phyloP scores from a whole-genome alignment of 495 filamentous ascomycete genomes.

The Platismatia glauca region DNA sequence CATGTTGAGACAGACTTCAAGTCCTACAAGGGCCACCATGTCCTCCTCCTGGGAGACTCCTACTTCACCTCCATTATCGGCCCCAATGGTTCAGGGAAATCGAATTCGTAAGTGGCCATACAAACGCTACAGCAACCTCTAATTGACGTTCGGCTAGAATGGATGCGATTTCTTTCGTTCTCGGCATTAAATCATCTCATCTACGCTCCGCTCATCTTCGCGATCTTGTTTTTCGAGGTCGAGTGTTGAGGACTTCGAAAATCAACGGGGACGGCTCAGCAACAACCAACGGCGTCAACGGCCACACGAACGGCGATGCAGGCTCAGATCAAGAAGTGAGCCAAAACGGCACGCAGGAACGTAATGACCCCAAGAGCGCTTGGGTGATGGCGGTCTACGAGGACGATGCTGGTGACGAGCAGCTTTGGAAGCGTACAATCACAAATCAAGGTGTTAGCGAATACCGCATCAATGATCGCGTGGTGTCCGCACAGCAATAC shows the following conservation, averaged over 20 bases:
- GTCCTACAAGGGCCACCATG: constrained; percentile 95
- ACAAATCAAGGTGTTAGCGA: constrained; percentile 83
- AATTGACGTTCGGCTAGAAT: constrained; percentile 51
- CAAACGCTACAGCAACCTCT: not conserved
- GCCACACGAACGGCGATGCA: constrained; percentile 42
- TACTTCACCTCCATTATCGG: constrained; percentile 99
- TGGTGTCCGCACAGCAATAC: constrained; percentile 84
- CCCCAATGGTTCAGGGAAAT: constrained; percentile 98
- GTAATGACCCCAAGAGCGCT: constrained; percentile 77
- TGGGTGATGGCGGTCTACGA: constrained; percentile 99
- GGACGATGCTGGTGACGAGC: constrained; percentile 91
- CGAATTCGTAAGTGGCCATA: constrained; percentile 73
- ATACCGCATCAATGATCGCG: constrained; percentile 88
- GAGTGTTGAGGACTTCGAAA: constrained; percentile 82
- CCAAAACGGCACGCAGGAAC: constrained; percentile 37
- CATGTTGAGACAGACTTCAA: constrained; percentile 73
- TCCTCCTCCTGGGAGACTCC: constrained; percentile 89
- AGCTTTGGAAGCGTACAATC: constrained; percentile 91
- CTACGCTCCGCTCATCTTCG: constrained; percentile 89
- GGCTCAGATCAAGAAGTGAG: constrained; percentile 44
- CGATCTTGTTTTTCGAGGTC: constrained; percentile 92
- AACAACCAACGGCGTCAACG: constrained; percentile 37
- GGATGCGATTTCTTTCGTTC: constrained; percentile 98
- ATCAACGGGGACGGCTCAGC: constrained; percentile 80
- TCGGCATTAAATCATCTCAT: constrained; percentile 97